Evolutionary conservation across 148 eudicot genomes (phyloP).

Genomic region (Spergularia marina): DNA sequence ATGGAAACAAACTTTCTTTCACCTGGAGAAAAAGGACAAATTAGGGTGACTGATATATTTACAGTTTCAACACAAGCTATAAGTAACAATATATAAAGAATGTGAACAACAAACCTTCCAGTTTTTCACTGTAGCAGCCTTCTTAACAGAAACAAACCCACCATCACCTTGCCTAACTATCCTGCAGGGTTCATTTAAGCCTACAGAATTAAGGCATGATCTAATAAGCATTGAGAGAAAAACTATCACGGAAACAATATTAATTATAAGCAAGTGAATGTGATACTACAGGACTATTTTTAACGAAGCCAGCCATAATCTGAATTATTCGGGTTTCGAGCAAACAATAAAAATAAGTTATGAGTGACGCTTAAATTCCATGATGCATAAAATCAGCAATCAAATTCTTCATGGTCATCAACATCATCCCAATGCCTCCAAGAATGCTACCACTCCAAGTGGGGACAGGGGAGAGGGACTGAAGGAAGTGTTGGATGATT

Average conservation of each 20-base stretch:
- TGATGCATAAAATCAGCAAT: neutral
- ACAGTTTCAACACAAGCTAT: slow-evolving; percentile 11
- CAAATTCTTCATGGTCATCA: neutral
- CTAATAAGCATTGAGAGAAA: neutral
- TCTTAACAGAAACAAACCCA: slow-evolving; percentile 78
- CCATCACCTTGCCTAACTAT: slow-evolving; percentile 85
- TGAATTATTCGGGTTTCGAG: neutral
- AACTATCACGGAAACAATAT: neutral
- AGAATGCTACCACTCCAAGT: neutral
- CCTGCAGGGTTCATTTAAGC: slow-evolving; percentile 47
- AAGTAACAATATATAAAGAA: slow-evolving; percentile 15
- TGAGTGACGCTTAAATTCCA: neutral
- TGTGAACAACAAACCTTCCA: slow-evolving; percentile 73
- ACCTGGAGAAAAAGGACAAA: slow-evolving; percentile 53
- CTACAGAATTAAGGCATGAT: slow-evolving; percentile 12
- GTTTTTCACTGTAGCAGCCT: slow-evolving; percentile 59
- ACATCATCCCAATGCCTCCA: neutral
- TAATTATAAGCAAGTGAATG: neutral
- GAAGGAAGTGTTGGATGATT: too few relatives aligned
- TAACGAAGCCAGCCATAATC: neutral
- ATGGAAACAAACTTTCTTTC: slow-evolving; percentile 85
- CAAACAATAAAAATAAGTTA: slow-evolving; percentile 9
- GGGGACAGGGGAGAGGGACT: neutral
- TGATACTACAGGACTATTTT: neutral
- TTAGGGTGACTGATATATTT: slow-evolving; percentile 2